These are phyloP conservation scores for Eleusine indica DNA, from an alignment of 176 grass and related monocot species.

Conservation along the genomic window DNA sequence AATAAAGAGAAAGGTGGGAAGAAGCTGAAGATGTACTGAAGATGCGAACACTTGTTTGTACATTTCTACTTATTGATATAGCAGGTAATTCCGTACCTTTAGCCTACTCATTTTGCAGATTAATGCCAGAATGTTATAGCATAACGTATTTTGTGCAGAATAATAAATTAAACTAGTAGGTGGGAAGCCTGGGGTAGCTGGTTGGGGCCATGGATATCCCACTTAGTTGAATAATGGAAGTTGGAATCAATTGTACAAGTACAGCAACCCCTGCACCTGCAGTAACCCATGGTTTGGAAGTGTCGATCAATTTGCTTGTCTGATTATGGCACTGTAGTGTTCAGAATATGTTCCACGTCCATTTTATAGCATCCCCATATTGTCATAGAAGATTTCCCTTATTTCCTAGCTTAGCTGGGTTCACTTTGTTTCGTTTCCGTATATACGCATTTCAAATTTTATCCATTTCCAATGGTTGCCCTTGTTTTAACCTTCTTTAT, in stretches of 20 bases:
- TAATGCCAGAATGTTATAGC: conserved; percentile 2
- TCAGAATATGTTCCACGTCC: conserved; percentile 30
- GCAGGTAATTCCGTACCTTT: not conserved
- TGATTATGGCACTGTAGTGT: conserved; percentile 15
- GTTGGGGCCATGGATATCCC: not conserved
- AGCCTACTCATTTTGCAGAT: not conserved
- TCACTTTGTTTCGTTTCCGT: not conserved
- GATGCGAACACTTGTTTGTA: not conserved
- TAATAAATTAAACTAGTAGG: conserved; percentile 9
- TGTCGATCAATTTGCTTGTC: not conserved
- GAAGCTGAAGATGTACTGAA: conserved; percentile 1
- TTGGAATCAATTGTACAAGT: conserved; percentile 17
- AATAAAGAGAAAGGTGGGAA: not conserved
- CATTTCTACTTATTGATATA: not conserved
- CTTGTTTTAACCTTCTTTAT: conserved; percentile 14
- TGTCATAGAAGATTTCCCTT: not conserved
- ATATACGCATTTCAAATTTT: not conserved
- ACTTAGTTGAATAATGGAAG: not conserved
- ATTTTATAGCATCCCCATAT: not conserved
- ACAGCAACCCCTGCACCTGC: not conserved
- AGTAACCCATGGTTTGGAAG: not conserved
- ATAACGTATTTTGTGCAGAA: not conserved
- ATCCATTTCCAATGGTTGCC: not conserved
- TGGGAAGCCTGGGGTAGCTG: not conserved
- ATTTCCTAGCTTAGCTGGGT: not conserved